Evolutionary conservation across 768 basidiomycete genomes (phyloP), one percentile per base, ranked within the genome.

Genomic region (Psilocybe sp.): DNA sequence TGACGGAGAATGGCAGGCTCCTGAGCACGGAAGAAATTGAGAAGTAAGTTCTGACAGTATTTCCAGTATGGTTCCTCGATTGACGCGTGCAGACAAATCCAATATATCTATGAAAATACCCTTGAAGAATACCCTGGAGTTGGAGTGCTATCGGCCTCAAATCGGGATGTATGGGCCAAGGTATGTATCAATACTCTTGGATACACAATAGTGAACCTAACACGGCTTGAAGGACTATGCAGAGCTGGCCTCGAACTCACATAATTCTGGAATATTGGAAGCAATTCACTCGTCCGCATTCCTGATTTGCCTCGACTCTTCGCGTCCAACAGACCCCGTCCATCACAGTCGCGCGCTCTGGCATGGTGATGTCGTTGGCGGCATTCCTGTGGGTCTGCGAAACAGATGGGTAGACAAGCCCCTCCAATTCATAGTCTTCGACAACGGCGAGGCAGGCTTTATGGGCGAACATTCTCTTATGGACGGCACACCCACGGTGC

Each of bases 381-480:
- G 76, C 45, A 49, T 70, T 50, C 66, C 78, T 50, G 59, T 74
- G 57, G 85, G 85, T n/a, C 75, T 91, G 15, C 77, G 79, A 34
- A 88, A 87, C 53, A 81, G 89, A 38, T 91, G 87, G 84, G 83
- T 92, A 41, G 95, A 98, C 69, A 98, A 97, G 68, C 94, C 95
- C 8, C 65, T 83, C 50, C 82, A 98, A 64, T 84, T 93, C 63
- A 80, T 97, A 50, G 81, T 98, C 5, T 92, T 84, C 60, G 89
- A 91, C 64, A 89, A 92, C 55, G 81, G 75, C 11, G 73, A 80
- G 43, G 87, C 91, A 1, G 95, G 93, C 4, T 69, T 97, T 59
- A 88, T 96, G 80, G 95, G 95, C 40, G 95, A 98, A 66, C 95
- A 93, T 64, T 90, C 88, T 14, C 75, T 89, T 51, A 93, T 93